Base-by-base conservation (phyloP, 1,284 basidiomycete species). In the Ganoderma sinense region DNA sequence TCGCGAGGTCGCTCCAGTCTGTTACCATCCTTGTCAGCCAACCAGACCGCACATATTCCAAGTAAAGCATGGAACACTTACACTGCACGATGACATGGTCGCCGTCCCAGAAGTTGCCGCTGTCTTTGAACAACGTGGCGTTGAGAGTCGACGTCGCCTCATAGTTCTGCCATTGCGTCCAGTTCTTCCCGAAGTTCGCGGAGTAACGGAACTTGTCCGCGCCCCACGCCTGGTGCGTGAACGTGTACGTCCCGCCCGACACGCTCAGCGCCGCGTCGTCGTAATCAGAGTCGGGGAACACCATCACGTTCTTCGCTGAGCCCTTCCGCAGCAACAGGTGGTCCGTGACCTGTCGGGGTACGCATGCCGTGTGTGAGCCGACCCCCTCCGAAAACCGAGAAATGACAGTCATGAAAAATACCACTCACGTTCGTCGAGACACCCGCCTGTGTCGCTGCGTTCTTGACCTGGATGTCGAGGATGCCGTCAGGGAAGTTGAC, bases 161-260 rank as follows among this genome's bases (percentile, higher is more conserved):
- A 88, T 92, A 97, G 55, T 83, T 83, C 43, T 82, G 81, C 95
- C 96, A 97, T 14, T 85, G 79, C 2, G 93, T 87, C 94, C 95
- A 97, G 74, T 88, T 92, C 80, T 89, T 86, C n/a, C 94, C 95
- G 76, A 93, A 97, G 82, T 97, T 92, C 82, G 89, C 88, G 11
- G 93, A 91, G 80, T 95, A 97, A 60, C 96, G 88, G 84, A 94
- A 91, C 84, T 83, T 89, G 74, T 97, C 95, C n/a, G 96, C 95
- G 64, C 96, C 96, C 61, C 87, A 86, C 3, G 95, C 95, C 61
- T 87, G 88, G 82, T 97, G 95, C 2, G 88, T 89, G 79, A 95
- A 94, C 3, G 86, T 89, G 80, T 92, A 95, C 72, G 89, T 82
- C 61, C 87, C 90, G 71, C 87, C 82, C 10, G 87, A 84, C 65